These are phyloP conservation scores for Fusarium sambucinum DNA, from an alignment of 2,329 filamentous ascomycete species.

Conservation along the genomic window DNA sequence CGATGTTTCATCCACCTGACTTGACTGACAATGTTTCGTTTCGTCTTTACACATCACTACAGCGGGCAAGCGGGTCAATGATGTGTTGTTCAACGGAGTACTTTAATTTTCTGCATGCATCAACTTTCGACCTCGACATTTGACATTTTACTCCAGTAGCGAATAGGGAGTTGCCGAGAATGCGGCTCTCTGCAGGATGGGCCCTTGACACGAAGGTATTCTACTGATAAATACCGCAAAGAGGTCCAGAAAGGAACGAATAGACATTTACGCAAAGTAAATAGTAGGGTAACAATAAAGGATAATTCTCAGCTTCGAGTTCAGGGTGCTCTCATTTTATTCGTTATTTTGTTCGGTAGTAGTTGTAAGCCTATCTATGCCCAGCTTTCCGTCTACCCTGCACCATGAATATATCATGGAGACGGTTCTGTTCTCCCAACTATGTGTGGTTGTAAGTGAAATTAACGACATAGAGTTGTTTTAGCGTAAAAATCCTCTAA, in stretches of 20 bases:
- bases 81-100: conserved; percentile 8
- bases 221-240: conserved; percentile 4
- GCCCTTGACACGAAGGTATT: conserved; percentile 3
- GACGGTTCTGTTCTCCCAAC: no score
- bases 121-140: neutral
- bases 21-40: conserved; percentile 23
- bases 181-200: conserved; percentile 10
- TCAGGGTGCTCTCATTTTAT: neutral
- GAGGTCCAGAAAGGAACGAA: neutral
- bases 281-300: neutral
- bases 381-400: neutral
- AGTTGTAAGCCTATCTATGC: neutral
- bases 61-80: conserved; percentile 1
- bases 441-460: neutral
- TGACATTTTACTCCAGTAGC: neutral
- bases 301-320: neutral
- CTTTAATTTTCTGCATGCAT: conserved; percentile 1
- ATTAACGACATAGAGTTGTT: neutral
- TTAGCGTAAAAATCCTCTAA: neutral
- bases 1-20: conserved; percentile 23
- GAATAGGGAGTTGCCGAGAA: neutral
- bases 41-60: conserved; percentile 12
- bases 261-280: neutral
- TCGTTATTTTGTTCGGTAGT: neutral
- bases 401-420: neutral